Base-by-base conservation (phyloP, 2,329 filamentous ascomycete genomes). In the Fusarium sp. region DNA sequence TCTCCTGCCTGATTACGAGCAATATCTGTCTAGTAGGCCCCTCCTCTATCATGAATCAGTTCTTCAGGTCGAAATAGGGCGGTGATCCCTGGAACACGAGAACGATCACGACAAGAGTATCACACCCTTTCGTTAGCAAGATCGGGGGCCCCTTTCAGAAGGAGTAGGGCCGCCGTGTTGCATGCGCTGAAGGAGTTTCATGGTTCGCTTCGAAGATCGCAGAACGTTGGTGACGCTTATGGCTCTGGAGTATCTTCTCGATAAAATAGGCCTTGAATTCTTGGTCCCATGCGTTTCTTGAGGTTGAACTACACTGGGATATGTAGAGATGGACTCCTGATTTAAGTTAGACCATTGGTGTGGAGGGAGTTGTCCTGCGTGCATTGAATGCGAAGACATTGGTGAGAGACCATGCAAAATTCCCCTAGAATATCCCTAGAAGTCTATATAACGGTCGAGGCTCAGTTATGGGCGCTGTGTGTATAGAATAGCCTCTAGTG, bases 381-480 rank as follows among this genome's bases (percentile, higher is more conserved):
- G 45, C 9, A 6, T 28, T n/a, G 20, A 8, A 48, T 17, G 10
- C 0, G 10, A 12, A n/a, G 26, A 0, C 1, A 8, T 17, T 48
- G 26, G 9, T 30, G 45, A 22, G 26, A 30, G 7, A 3, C 20
- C 4, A n/a, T 17, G 9, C 9, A 0, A 12, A 22, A 9, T 30
- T 17, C 14, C 2, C 10, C 20, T n/a, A 17, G 2, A n/a, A 4
- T n/a, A 12, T 2, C 9, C 9, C 26, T 17, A 5, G 11, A 48
- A 30, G 26, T n/a, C 6, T 12, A 12, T 12, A 12, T 2, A 12
- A 30, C 4, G 11, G 30, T 12, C 4, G 18, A 48, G 8, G 20
- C 26, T 48, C 26, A 5, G 20, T n/a, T 17, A 6, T 2, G 8
- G 4, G 7, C 20, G 20, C 8, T 3, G 0, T 22, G 3, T 5